Evolutionary conservation across 192 early-diverging fungal species (phyloP), one percentile per base, ranked within the genome.

Genomic region (Coemansia sp.): DNA sequence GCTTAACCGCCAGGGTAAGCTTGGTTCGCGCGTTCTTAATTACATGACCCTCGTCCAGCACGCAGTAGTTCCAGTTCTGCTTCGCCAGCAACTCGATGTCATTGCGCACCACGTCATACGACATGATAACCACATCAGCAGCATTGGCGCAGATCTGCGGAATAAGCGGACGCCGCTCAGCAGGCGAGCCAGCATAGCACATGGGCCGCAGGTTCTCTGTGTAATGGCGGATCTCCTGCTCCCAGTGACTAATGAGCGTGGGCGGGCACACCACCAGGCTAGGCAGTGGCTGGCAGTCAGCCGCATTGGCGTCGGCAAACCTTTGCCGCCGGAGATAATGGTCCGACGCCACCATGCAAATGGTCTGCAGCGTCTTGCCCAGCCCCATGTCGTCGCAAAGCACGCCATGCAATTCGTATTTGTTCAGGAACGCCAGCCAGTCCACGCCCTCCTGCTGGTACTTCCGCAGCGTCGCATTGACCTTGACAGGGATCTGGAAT

Each of bases 361-460:
- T 97, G 31, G 95, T 91, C 71, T 99, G 97, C 34, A 98, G 69
- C 1, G 96, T 98, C 79, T 99, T 99, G 10, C 97, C 97, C 21
- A 99, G 77, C 21, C 97, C 97, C 97, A 98, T 98, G 84, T 97
- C 93, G 73, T 99, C 97, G 78, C 96, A 98, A 16, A 99, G 84
- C 69, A 98, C 93, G 12, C 97, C 97, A 69, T 99, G 97, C 23
- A 99, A 82, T 64, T 95, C 92, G 69, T 96, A 99, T 63, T 93
- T 89, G 75, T 94, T 95, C 62, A 99, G 84, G 73, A 99, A 99
- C 13, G 94, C 94, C 60, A 99, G 81, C 97, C 97, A 99, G 84
- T 91, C 95, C 35, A 99, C 92, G 50, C 97, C 97, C 62, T 98
- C 97, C 74, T 96, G 94, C 75, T 99, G 97, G 82, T 99, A 99